Base-by-base conservation (phyloP, 345 rosid species). In the Luvunga scandens region DNA sequence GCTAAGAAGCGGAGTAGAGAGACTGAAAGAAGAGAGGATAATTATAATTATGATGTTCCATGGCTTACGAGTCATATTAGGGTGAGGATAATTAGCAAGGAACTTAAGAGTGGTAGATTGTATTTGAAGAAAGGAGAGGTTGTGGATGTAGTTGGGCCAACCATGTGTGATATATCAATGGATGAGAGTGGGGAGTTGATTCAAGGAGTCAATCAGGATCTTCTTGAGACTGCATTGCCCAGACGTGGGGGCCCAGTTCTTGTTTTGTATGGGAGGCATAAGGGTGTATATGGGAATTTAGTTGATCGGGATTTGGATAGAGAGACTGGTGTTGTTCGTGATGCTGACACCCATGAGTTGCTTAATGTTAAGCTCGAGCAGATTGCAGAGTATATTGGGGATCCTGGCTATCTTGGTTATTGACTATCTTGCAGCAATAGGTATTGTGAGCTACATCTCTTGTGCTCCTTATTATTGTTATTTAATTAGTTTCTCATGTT, bases 191-290 rank as follows among this genome's bases (percentile, higher is more conserved):
- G 82, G 65, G 97, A 95, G 81, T 80, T 95, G 85, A 81, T 95
- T 36, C 92, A 91, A 84, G 92, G 89, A 27, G 90, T 95, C 12
- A 85, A 90, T 81, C 98, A 93, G 84, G 90, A 91, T 65, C 73
- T 88, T 77, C 94, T 95, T 9, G 95, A 95, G 91, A 93, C 95
- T 56, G 98, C 94, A 77, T 82, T 95, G 81, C 98, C 98, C 0
- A 89, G 86, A 72, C 84, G 87, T 19, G 97, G 93, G 13, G 97
- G 96, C 6, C 82, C 84, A 0, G 94, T 95, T 27, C 85, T 93
- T 78, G 84, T 95, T 75, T 66, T 93, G 72, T 84, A 77, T 56
- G 98, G 98, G 50, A 92, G 80, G 74, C 87, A 93, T 81, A 87
- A 89, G 66, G 97, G 94, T 61, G 87, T 82, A 0, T 91, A 87